Evolutionary conservation across 371 early-diverging fungal genomes (phyloP).

Genomic region (Mucor irregularis): DNA sequence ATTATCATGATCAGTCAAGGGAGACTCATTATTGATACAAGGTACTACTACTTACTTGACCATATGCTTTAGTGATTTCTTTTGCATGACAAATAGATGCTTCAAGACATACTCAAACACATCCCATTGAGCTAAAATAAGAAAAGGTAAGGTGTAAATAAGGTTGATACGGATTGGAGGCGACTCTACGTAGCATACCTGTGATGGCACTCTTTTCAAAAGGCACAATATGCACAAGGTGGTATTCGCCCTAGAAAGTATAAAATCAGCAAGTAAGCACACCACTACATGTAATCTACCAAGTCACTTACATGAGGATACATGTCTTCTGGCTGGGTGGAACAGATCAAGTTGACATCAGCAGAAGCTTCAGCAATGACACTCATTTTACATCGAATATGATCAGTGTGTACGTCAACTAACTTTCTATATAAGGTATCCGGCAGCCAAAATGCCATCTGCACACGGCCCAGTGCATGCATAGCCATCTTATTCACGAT

Average conservation of each 20-base stretch:
- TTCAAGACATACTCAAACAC: conserved; percentile 59
- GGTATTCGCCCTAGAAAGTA: conserved; percentile 40
- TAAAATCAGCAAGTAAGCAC: background rate
- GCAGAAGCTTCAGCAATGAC: conserved; percentile 44
- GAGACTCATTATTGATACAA: background rate
- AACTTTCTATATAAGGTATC: conserved; percentile 40
- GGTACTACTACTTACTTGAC: conserved; percentile 47
- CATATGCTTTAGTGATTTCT: conserved; percentile 44
- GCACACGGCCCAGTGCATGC: conserved; percentile 47
- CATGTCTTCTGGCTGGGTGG: conserved; percentile 20
- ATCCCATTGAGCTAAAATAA: conserved; percentile 52
- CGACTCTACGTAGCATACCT: conserved; percentile 27
- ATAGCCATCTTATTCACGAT: conserved; percentile 46
- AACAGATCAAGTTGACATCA: conserved; percentile 21
- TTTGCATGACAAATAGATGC: conserved; percentile 52
- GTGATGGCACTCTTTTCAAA: conserved; percentile 39
- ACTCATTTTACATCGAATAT: conserved; percentile 45
- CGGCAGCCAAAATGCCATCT: conserved; percentile 51
- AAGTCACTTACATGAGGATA: conserved; percentile 37
- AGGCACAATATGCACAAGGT: conserved; percentile 48
- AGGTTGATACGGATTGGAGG: background rate
- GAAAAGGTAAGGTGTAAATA: background rate
- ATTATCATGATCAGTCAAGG: background rate
- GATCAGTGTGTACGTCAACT: conserved; percentile 30
- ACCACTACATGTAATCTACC: background rate